These are phyloP conservation scores for Orbilia blumenaviensis DNA, from an alignment of 2,329 filamentous ascomycete genomes.

Conservation along the genomic window DNA sequence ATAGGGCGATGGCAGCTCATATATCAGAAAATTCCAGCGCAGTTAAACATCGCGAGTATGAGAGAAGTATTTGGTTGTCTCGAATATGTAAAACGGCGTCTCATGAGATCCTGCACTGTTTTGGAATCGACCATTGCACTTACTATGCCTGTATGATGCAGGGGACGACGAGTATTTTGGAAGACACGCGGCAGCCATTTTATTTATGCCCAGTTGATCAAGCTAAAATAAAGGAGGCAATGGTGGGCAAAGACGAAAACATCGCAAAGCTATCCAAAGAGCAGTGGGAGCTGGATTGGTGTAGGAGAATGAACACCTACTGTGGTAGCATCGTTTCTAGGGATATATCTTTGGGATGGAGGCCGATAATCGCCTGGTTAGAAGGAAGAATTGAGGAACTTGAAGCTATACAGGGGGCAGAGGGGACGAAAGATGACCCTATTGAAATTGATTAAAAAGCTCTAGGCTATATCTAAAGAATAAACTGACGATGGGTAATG, in stretches of 20 bases:
- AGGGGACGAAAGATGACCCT: background rate
- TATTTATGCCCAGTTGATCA: constrained; percentile 71
- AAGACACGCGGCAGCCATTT: constrained; percentile 71
- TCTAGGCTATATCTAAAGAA: background rate
- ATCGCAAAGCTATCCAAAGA: background rate
- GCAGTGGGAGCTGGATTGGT: constrained; percentile 37
- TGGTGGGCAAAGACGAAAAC: background rate
- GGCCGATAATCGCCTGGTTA: constrained; percentile 27
- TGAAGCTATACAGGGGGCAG: background rate
- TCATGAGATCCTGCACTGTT: constrained; percentile 75
- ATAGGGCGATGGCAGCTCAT: constrained; percentile 38
- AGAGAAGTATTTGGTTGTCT: constrained; percentile 67
- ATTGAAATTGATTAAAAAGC: constrained; percentile 10
- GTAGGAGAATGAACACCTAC: constrained; percentile 13
- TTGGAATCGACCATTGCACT: constrained; percentile 72
- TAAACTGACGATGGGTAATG: too few relatives aligned
- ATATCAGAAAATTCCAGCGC: constrained; percentile 47
- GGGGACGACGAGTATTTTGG: constrained; percentile 67
- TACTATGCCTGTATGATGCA: constrained; percentile 75
- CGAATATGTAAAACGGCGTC: constrained; percentile 68
- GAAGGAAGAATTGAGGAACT: constrained; percentile 40
- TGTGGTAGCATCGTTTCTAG: constrained; percentile 1
- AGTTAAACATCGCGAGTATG: constrained; percentile 15
- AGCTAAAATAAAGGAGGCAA: constrained; percentile 64
- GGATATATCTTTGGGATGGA: constrained; percentile 20